phyloP scores from a whole-genome alignment of 345 rosid genomes.

The Acer saccharum region DNA sequence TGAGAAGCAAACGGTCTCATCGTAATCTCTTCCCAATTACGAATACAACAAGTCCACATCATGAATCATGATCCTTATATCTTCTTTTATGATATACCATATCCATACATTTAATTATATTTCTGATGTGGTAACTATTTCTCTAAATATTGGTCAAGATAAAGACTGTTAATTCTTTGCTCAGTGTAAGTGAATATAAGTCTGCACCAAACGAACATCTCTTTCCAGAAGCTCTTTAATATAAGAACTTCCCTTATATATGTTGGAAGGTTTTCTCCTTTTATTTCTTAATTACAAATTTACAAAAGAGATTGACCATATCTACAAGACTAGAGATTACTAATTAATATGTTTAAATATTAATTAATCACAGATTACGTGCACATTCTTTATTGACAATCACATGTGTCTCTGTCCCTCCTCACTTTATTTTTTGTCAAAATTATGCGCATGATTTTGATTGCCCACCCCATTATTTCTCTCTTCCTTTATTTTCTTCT shows the following conservation, averaged over 20 bases:
- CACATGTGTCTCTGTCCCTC: conserved; percentile 28
- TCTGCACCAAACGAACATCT: neutral
- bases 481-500: conserved; percentile 13
- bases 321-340: neutral
- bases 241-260: neutral
- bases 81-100: too few species aligned
- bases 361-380: neutral
- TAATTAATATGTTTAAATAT: neutral
- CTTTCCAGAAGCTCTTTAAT: neutral
- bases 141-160: neutral
- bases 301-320: neutral
- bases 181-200: conserved; percentile 19
- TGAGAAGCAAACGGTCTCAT: conserved; percentile 35
- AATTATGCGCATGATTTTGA: conserved; percentile 29
- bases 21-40: conserved; percentile 20
- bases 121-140: neutral
- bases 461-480: conserved; percentile 18
- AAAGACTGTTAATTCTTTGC: conserved; percentile 8
- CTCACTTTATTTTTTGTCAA: conserved; percentile 9
- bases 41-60: conserved; percentile 9
- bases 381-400: conserved; percentile 22
- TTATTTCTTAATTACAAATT: neutral
- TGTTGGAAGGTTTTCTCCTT: neutral
- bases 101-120: too few species aligned
- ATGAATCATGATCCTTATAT: too few species aligned